Percentiles rank a stretch among this genome's conserved stretches.
Evolutionary conservation across 306 rosid species (phyloP).

Genomic region (Inga laurina): DNA sequence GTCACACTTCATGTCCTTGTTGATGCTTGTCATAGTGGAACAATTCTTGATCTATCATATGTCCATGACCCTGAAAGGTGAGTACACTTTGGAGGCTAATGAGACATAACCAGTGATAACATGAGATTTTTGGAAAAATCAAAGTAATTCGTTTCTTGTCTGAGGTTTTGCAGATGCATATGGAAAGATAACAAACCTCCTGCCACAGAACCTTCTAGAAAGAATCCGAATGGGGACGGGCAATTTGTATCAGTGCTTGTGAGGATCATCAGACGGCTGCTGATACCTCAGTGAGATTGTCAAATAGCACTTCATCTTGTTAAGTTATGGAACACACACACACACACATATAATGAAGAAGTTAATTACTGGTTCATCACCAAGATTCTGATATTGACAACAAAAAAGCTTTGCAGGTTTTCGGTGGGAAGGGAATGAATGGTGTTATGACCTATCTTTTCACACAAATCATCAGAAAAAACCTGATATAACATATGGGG

Average conservation of each 20-base stretch:
- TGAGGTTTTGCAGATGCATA: background rate
- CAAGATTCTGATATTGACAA: background rate
- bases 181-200: slow-evolving; percentile 66
- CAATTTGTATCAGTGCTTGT: slow-evolving; percentile 67
- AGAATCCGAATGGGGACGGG: slow-evolving; percentile 38
- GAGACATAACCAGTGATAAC: background rate
- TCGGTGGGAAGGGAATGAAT: slow-evolving; percentile 54
- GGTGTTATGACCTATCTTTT: slow-evolving; percentile 74
- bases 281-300: slow-evolving; percentile 60
- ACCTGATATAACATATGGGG: slow-evolving; percentile 47
- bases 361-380: slow-evolving; percentile 1
- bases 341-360: too few relatives aligned
- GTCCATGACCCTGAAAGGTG: slow-evolving; percentile 47
- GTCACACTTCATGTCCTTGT: slow-evolving; percentile 78
- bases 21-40: slow-evolving; percentile 90
- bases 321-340: background rate
- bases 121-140: background rate
- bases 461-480: slow-evolving; percentile 31
- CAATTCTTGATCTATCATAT: slow-evolving; percentile 66
- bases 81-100: background rate
- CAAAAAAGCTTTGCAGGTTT: slow-evolving; percentile 41
- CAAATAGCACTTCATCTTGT: background rate
- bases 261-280: slow-evolving; percentile 62
- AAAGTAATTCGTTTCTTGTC: background rate
- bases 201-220: slow-evolving; percentile 44